These are phyloP conservation scores for Vitis hybrid DNA, from an alignment of 177 flowering plant species.

Conservation along the genomic window DNA sequence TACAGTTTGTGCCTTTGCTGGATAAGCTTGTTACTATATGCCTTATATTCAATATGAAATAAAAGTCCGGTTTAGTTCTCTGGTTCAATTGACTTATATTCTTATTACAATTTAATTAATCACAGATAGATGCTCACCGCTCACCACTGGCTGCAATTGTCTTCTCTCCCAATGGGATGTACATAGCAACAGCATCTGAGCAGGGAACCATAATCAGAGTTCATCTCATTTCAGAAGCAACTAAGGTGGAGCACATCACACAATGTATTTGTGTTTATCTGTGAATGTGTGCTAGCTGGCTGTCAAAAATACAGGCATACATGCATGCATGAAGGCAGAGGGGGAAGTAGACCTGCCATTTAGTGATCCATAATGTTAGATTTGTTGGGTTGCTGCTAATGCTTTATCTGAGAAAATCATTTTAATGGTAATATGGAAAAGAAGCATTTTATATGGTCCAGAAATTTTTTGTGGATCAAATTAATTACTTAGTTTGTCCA, in stretches of 20 bases:
- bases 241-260: conserved; percentile 49
- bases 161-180: conserved; percentile 80
- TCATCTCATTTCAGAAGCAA: conserved; percentile 79
- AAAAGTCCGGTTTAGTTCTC: neutral
- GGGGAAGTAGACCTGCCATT: conserved; percentile 1
- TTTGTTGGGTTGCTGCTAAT: neutral
- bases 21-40: too few species aligned
- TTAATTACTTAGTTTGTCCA: neutral
- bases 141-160: conserved; percentile 78
- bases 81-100: neutral
- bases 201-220: conserved; percentile 94
- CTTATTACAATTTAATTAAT: conserved; percentile 1
- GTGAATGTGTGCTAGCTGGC: neutral
- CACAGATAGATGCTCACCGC: conserved; percentile 88
- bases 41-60: neutral
- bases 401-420: too few species aligned
- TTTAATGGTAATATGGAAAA: too few species aligned
- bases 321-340: neutral
- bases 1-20: too few species aligned
- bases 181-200: conserved; percentile 95
- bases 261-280: conserved; percentile 3
- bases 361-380: neutral
- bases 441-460: neutral
- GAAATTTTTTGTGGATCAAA: too few species aligned
- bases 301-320: neutral